Evolutionary conservation across 1,284 basidiomycete genomes (phyloP), one percentile per base, ranked within the genome.

Genomic region (Sporisorium scitamineum): DNA sequence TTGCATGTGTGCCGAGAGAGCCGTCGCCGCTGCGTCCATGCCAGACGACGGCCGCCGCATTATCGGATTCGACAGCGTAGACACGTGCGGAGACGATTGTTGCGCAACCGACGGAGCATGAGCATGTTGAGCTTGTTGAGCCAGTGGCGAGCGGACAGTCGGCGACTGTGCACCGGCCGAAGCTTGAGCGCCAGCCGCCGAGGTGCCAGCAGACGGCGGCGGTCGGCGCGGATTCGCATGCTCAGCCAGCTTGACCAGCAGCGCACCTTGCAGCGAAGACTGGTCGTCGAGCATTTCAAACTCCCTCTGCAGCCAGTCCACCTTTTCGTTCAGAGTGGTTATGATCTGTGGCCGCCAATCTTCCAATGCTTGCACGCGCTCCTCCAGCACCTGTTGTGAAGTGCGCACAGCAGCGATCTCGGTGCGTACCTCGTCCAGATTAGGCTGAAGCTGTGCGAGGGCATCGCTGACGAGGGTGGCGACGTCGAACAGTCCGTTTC

Each of bases 221-320:
- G 45, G 31, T 14, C 54, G 67, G n/a, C 63, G 68, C 11, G 72
- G 72, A 42, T 76, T 70, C 29, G 63, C 63, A 31, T 76, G 64
- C 44, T 76, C 68, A 18, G 41, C 13, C 20, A 76, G 51, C 53
- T 69, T 71, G 54, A 61, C 61, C 32, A 76, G 52, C 37, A 76
- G 47, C 5, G 73, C 73, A 41, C 65, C 73, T 58, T 76, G 73
- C 61, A 71, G 39, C 20, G 73, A 58, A 16, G 55, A 41, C 59
- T 72, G 73, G 39, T 68, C 65, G 26, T 76, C 73, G 26, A 76
- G 39, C 52, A 29, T 34, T 16, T 67, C 56, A 14, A 64, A 16
- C 52, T 65, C 58, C 31, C 31, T 54, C 32, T 67, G 54, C 5
- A 68, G 20, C 47, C 20, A 57, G 10, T 47, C 39, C 18, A 24